Percentiles rank a stretch among this genome's conserved stretches.
These are phyloP conservation scores for Luffa aegyptiaca DNA, from an alignment of 306 rosid species.

Conservation along the genomic window DNA sequence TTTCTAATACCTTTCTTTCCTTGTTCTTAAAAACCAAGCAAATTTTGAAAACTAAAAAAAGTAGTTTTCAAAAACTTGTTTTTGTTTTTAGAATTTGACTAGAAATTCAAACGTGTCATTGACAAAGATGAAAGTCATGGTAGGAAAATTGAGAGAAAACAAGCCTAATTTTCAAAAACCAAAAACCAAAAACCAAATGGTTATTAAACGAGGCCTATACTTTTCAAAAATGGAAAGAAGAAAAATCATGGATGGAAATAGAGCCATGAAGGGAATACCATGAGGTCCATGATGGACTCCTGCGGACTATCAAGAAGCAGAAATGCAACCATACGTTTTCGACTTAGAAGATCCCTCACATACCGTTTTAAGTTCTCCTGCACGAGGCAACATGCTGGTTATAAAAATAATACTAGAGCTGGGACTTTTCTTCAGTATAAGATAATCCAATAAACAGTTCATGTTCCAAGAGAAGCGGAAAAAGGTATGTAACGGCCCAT, in stretches of 20 bases:
- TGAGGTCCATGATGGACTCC: conserved; percentile 54
- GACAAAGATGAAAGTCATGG: too few species aligned
- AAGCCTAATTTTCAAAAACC: too few species aligned
- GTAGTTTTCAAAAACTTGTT: too few species aligned
- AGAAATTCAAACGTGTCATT: too few species aligned
- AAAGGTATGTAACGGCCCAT: background rate
- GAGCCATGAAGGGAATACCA: conserved; percentile 20
- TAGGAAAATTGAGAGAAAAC: too few species aligned
- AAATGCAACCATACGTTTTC: conserved; percentile 80
- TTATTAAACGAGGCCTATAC: too few species aligned
- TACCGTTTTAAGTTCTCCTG: conserved; percentile 52
- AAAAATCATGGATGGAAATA: background rate
- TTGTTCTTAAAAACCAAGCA: too few species aligned
- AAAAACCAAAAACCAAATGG: too few species aligned
- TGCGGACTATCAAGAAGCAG: conserved; percentile 62
- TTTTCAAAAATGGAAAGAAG: background rate
- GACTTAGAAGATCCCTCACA: conserved; percentile 42
- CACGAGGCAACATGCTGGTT: conserved; percentile 1
- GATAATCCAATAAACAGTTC: too few species aligned
- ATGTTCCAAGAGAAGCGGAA: background rate
- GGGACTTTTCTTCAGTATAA: background rate
- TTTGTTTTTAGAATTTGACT: too few species aligned
- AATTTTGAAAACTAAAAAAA: too few species aligned
- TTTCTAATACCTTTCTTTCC: too few species aligned
- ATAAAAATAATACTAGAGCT: background rate